phyloP scores from a whole-genome alignment of 108 stramenopile species.

The Nitzschia palea region DNA sequence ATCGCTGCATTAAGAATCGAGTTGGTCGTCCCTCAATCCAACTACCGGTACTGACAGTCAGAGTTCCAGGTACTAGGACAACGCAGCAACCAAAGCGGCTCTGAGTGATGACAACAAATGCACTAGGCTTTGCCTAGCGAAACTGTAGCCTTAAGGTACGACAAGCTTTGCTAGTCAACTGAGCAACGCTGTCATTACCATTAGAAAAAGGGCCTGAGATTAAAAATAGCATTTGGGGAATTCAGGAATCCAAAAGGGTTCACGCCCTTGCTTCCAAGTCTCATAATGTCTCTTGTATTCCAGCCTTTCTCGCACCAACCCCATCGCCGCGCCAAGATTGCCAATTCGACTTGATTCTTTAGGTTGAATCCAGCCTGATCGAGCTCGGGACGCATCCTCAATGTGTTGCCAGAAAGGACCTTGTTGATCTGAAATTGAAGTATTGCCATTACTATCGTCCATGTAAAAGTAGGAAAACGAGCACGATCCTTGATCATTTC shows the following conservation, averaged over 20 bases:
- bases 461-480: neutral
- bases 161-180: too few species aligned
- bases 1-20: too few species aligned
- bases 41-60: too few species aligned
- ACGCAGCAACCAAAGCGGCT: too few species aligned
- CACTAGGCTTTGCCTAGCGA: too few species aligned
- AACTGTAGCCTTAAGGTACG: too few species aligned
- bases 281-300: constrained; percentile 5
- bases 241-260: neutral
- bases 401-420: neutral
- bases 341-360: neutral
- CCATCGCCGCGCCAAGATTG: neutral
- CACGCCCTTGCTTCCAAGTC: constrained; percentile 8
- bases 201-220: too few species aligned
- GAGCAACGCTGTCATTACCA: too few species aligned
- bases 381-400: neutral
- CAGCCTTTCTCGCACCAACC: neutral
- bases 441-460: neutral
- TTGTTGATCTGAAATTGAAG: neutral
- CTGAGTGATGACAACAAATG: too few species aligned
- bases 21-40: too few species aligned
- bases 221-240: neutral
- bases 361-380: constrained; percentile 3
- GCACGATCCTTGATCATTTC: neutral
- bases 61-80: too few species aligned